These are phyloP conservation scores for Pyrus betulifolia DNA, from an alignment of 306 rosid genomes.

Conservation along the genomic window DNA sequence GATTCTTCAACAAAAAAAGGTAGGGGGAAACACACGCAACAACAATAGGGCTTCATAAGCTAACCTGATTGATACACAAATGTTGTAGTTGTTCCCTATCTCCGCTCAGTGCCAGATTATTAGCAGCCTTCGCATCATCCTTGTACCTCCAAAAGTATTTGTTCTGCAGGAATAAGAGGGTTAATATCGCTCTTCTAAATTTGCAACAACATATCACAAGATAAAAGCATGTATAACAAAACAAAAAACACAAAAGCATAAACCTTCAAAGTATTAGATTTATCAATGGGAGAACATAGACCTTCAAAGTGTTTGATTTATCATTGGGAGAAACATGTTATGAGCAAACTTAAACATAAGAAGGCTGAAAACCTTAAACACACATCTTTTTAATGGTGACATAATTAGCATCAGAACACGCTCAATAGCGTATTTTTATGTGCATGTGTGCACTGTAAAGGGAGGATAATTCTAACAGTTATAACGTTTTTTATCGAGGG, in stretches of 20 bases:
- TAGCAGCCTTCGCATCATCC: constrained; percentile 35
- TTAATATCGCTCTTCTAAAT: constrained; percentile 3
- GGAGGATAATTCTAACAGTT: not conserved
- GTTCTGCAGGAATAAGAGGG: constrained; percentile 39
- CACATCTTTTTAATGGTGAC: not conserved
- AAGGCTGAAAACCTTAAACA: not conserved
- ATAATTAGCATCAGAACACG: not conserved
- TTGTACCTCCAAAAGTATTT: constrained; percentile 58
- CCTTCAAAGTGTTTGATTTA: not conserved
- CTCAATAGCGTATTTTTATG: not conserved
- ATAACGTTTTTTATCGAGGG: not conserved
- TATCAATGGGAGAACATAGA: not conserved
- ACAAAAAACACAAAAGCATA: not conserved
- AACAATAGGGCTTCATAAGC: not conserved
- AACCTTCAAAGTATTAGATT: not conserved
- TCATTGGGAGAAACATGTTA: not conserved
- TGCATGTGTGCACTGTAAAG: not conserved
- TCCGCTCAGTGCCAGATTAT: constrained; percentile 40
- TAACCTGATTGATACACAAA: constrained; percentile 63
- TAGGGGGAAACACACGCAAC: not conserved
- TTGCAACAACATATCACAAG: not conserved
- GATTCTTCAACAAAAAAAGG: not conserved
- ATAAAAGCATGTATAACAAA: not conserved
- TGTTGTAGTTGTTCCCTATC: constrained; percentile 51
- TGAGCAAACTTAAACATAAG: not conserved